Conservation (phyloP, 306 rosid species). For the Trifolium fragiferum region DNA sequence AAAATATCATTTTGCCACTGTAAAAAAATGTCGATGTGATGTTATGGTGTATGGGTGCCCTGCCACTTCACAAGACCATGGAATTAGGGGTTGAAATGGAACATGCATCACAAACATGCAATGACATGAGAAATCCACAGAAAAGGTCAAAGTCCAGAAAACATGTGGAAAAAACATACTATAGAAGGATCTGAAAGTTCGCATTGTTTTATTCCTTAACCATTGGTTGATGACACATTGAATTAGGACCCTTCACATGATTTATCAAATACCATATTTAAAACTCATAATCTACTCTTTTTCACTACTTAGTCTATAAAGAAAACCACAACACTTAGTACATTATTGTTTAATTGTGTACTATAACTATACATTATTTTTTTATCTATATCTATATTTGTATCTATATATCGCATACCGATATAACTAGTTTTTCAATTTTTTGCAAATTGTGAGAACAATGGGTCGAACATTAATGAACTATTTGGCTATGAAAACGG, state of each 20-base stretch:
- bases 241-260: slow-evolving; percentile 11
- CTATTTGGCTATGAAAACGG: slow-evolving; percentile 57
- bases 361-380: neutral
- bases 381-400: neutral
- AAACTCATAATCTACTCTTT: neutral
- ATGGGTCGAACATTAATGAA: slow-evolving; percentile 44
- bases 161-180: slow-evolving; percentile 11
- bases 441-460: neutral
- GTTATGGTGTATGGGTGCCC: too few relatives aligned
- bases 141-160: slow-evolving; percentile 7
- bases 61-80: too few relatives aligned
- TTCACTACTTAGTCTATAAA: neutral
- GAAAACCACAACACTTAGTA: slow-evolving; percentile 7
- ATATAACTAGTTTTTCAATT: neutral
- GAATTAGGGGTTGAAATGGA: too few relatives aligned
- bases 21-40: too few relatives aligned
- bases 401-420: neutral
- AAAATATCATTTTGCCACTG: too few relatives aligned
- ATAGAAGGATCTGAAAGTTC: slow-evolving; percentile 48
- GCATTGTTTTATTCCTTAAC: slow-evolving; percentile 30
- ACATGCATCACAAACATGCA: too few relatives aligned
- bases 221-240: slow-evolving; percentile 35
- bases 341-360: neutral
- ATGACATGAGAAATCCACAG: too few relatives aligned
- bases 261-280: neutral